These are phyloP conservation scores for Austroboletus festivus DNA, from an alignment of 768 basidiomycete species.

Conservation along the genomic window DNA sequence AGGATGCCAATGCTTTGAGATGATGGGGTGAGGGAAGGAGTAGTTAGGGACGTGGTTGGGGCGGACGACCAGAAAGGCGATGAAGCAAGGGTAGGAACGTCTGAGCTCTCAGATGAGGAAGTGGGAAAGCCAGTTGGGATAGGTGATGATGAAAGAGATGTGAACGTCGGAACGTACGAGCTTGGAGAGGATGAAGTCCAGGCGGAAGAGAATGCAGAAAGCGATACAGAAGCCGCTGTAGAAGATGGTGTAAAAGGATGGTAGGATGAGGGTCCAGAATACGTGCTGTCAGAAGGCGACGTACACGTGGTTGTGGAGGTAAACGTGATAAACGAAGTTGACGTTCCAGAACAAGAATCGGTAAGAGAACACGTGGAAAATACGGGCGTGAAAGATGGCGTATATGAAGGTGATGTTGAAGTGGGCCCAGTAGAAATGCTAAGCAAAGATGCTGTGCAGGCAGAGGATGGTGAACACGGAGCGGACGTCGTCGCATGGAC, in stretches of 20 bases:
- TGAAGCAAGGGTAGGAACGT: background rate
- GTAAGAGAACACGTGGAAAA: background rate
- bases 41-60: background rate
- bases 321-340: background rate
- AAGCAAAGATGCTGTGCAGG: background rate
- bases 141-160: background rate
- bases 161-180: background rate
- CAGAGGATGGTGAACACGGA: background rate
- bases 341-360: background rate
- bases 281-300: background rate
- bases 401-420: too few relatives aligned
- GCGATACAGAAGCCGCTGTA: background rate
- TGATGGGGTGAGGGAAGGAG: background rate
- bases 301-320: background rate
- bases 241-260: background rate
- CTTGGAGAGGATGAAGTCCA: background rate
- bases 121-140: background rate
- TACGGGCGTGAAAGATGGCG: background rate
- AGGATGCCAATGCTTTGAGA: too few relatives aligned
- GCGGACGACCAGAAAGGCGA: background rate
- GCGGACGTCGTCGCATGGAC: too few relatives aligned
- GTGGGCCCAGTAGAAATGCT: too few relatives aligned
- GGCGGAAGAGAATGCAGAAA: background rate
- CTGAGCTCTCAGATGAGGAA: background rate
- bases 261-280: background rate